Evolutionary conservation across 352 stramenopile species (phyloP), one percentile per base, ranked within the genome.

Genomic region (Phytophthora megakarya): DNA sequence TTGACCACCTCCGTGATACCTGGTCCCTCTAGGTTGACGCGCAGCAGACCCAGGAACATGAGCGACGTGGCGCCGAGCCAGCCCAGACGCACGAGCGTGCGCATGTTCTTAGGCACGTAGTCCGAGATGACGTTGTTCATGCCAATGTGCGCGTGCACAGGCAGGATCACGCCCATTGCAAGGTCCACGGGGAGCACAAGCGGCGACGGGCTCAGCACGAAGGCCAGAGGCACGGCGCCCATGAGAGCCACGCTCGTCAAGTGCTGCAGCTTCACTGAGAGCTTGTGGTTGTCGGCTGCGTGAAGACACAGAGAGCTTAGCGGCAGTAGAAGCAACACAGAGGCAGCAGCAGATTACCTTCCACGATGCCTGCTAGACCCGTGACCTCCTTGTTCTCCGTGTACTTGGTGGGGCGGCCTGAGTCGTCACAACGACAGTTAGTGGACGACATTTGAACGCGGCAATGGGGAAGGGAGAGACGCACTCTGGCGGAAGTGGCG

Each of bases 101-200:
- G 68, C 49, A 63, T 39, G n/a, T 61, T 57, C 73, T 97, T 97
- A 25, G 95, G 93, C 61, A 96, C 90, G 73, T 98, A 98, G 78
- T 98, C 95, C 32, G 89, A 96, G 46, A 93, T 89, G 55, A 98
- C 92, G 70, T 96, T 92, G 81, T 98, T 98, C 77, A 98, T 89
- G 47, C 95, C 93, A 47, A 98, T 96, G 81, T 97, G 95, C 30
- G 78, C 79, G 75, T 98, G 95, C 37, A 94, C 75, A 3, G 92
- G 83, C 66, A 98, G 81, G 42, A 94, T 76, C 38, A 88, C 80
- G 40, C 88, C 81, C 15, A 98, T 65, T 39, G 82, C 75, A 44
- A 90, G 68, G 69, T 96, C 89, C 43, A 96, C 84, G 3, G 87
- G 85, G 32, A 92, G 33, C 47, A 71, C 73, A 21, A 95, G 60